Evolutionary conservation across 192 early-diverging fungal species (phyloP).

Genomic region (Coemansia sp.): DNA sequence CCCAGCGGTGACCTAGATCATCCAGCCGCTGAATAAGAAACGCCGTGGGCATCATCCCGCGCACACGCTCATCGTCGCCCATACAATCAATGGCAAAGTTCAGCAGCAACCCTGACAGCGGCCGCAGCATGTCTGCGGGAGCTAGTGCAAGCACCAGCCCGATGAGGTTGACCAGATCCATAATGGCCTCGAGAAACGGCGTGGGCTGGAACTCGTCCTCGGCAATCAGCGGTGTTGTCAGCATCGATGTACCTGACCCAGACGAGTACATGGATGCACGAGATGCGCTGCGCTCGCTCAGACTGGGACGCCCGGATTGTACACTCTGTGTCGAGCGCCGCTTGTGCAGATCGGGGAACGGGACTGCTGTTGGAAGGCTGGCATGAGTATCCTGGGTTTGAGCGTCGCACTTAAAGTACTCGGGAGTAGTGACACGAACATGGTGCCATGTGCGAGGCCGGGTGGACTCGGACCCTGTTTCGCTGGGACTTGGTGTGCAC

Average conservation of each 20-base stretch:
- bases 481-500: not conserved
- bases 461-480: not conserved
- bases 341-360: constrained; percentile 12
- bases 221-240: constrained; percentile 32
- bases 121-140: constrained; percentile 36
- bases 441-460: constrained; percentile 5
- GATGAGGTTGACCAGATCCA: constrained; percentile 39
- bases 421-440: not conserved
- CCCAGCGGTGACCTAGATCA: constrained; percentile 32
- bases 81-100: constrained; percentile 13
- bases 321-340: constrained; percentile 13
- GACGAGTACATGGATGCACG: constrained; percentile 25
- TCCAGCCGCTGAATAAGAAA: constrained; percentile 36
- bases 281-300: constrained; percentile 19
- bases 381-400: not conserved
- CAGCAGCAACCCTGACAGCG: constrained; percentile 21
- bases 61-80: constrained; percentile 20
- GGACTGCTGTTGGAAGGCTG: not conserved
- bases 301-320: constrained; percentile 4
- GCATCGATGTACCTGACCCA: constrained; percentile 18
- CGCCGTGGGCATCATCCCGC: constrained; percentile 26
- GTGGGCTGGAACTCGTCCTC: constrained; percentile 50
- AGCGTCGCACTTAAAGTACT: not conserved
- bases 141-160: constrained; percentile 27
- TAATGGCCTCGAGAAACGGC: constrained; percentile 38